Conservation (phyloP, 1,139 yeast species). For the Blastobotrys indianensis region DNA sequence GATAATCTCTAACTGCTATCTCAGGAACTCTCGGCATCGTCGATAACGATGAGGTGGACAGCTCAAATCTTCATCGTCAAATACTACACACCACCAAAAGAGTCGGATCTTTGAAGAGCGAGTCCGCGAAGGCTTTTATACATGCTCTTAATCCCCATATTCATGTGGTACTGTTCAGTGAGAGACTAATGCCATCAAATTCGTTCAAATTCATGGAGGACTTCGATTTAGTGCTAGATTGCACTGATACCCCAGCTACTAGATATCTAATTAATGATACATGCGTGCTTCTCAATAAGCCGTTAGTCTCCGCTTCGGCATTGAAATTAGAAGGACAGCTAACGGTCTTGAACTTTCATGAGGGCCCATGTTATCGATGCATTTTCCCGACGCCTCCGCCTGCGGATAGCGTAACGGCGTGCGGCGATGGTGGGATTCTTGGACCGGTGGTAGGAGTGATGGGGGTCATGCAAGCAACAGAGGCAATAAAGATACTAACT, state of each 20-base stretch:
- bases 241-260: conserved; percentile 89
- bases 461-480: conserved; percentile 86
- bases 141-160: conserved; percentile 60
- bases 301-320: conserved; percentile 90
- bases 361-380: conserved; percentile 93
- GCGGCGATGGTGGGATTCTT: conserved; percentile 91
- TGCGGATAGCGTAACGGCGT: conserved; percentile 72
- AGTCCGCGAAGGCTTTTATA: conserved; percentile 60
- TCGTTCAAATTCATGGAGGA: conserved; percentile 55
- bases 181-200: conserved; percentile 49
- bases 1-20: not conserved
- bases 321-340: conserved; percentile 88
- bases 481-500: conserved; percentile 68
- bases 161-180: conserved; percentile 45
- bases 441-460: conserved; percentile 94
- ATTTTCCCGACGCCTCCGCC: conserved; percentile 90
- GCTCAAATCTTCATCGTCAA: conserved; percentile 84
- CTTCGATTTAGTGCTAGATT: conserved; percentile 79
- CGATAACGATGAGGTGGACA: conserved; percentile 80
- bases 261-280: conserved; percentile 86
- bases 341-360: conserved; percentile 59
- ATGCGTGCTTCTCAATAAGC: conserved; percentile 59
- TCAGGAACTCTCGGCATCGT: conserved; percentile 60
- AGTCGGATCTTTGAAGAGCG: conserved; percentile 70
- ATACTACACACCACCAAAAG: conserved; percentile 63